Conservation (phyloP, 208 protist species). For the Leishmania tarentolae region DNA sequence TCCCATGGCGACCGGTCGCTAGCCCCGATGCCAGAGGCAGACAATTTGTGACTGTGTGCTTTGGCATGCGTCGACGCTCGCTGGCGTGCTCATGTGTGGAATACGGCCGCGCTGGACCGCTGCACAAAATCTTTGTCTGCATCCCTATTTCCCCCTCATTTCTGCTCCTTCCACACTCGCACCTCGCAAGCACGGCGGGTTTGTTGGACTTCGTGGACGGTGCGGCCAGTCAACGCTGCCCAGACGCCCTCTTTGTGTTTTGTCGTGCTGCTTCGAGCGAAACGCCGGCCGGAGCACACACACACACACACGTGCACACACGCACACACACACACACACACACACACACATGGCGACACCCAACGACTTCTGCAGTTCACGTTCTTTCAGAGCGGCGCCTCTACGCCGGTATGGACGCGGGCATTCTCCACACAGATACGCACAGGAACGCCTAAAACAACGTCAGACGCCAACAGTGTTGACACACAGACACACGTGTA, state of each 20-base stretch:
- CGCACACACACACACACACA: not conserved
- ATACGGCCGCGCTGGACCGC: not conserved
- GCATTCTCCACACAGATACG: not conserved
- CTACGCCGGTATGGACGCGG: not conserved
- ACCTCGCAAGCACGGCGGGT: not conserved
- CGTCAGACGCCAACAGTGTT: not conserved
- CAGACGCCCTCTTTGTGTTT: not conserved
- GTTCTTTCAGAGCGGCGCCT: not conserved
- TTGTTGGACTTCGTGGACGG: not conserved
- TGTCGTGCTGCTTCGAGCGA: not conserved
- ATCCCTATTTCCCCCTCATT: not conserved
- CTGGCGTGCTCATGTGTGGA: not conserved
- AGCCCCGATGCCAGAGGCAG: not conserved
- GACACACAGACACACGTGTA: too few relatives aligned
- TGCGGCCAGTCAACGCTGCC: not conserved
- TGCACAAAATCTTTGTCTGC: not conserved
- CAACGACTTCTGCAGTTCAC: not conserved
- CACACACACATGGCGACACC: not conserved
- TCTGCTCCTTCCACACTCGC: not conserved
- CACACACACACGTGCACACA: not conserved
- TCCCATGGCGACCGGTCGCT: not conserved
- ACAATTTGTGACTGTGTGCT: not conserved
- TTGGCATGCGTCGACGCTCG: not conserved
- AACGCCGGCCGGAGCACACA: not conserved
- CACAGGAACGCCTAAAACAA: not conserved